These are phyloP conservation scores for Apiospora malaysiana DNA, from an alignment of 2,329 filamentous ascomycete genomes.

Conservation along the genomic window DNA sequence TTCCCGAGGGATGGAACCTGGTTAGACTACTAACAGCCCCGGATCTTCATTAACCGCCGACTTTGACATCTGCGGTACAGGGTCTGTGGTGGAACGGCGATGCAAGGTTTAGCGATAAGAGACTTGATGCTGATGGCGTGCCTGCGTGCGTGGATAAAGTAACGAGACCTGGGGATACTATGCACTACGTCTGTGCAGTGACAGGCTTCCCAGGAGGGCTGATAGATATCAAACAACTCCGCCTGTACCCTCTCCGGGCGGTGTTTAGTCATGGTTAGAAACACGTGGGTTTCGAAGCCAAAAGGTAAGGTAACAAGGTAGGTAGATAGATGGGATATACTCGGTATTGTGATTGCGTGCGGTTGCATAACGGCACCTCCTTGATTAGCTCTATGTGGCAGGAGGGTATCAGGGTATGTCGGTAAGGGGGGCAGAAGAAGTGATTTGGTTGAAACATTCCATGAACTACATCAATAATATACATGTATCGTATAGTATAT, in stretches of 20 bases:
- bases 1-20: constrained; percentile 2
- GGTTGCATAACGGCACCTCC: background rate
- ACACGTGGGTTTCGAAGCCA: background rate
- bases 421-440: background rate
- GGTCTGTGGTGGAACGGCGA: constrained; percentile 6
- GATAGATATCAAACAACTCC: background rate
- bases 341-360: constrained; percentile 4
- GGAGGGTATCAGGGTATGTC: background rate
- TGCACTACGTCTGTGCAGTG: background rate
- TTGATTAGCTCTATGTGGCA: constrained; percentile 3
- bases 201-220: background rate
- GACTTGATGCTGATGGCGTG: background rate
- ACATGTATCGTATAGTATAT: too few species aligned
- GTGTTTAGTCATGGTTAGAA: background rate
- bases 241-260: background rate
- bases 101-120: constrained; percentile 8
- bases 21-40: background rate
- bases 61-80: constrained; percentile 10
- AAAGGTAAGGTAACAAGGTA: background rate
- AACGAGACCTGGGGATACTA: background rate
- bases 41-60: constrained; percentile 19
- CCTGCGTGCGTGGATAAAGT: background rate
- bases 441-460: background rate
- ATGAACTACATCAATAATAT: too few species aligned
- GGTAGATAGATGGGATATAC: background rate